Conservation (phyloP, 257 asterid genomes). For the Solanum corneliomulleri region DNA sequence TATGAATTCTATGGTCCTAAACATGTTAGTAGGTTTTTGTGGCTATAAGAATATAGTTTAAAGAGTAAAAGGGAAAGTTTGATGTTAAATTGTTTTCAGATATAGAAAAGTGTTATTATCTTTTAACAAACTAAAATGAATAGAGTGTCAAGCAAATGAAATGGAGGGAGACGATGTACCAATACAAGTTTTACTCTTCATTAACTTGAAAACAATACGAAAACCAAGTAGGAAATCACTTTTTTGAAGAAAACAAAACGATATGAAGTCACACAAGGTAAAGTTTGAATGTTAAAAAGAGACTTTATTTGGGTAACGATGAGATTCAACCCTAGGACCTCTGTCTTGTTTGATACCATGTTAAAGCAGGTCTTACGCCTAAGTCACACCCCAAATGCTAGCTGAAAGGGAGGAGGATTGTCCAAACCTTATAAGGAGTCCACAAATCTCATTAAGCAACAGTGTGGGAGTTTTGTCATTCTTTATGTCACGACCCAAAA, state of each 20-base stretch:
- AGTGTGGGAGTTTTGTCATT: too few species aligned
- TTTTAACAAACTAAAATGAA: neutral
- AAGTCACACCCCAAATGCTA: too few species aligned
- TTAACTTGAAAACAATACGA: neutral
- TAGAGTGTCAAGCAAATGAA: neutral
- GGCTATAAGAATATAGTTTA: neutral
- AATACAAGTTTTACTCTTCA: neutral
- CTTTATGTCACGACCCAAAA: too few species aligned
- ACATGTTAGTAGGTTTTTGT: neutral
- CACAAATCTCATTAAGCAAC: too few species aligned
- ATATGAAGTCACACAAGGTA: neutral
- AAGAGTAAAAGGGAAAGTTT: neutral
- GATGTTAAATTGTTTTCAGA: neutral
- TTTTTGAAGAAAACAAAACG: neutral
- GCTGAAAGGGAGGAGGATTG: too few species aligned
- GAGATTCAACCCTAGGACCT: too few species aligned
- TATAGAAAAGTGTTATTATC: neutral
- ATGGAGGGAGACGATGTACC: neutral
- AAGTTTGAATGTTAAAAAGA: neutral
- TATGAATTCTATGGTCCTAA: neutral
- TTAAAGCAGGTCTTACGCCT: too few species aligned
- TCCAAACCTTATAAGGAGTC: too few species aligned
- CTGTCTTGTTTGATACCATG: too few species aligned
- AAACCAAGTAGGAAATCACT: neutral
- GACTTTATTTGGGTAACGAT: too few species aligned